Conservation (phyloP, 1,284 basidiomycete genomes). For the Fomitopsis schrenkii region DNA sequence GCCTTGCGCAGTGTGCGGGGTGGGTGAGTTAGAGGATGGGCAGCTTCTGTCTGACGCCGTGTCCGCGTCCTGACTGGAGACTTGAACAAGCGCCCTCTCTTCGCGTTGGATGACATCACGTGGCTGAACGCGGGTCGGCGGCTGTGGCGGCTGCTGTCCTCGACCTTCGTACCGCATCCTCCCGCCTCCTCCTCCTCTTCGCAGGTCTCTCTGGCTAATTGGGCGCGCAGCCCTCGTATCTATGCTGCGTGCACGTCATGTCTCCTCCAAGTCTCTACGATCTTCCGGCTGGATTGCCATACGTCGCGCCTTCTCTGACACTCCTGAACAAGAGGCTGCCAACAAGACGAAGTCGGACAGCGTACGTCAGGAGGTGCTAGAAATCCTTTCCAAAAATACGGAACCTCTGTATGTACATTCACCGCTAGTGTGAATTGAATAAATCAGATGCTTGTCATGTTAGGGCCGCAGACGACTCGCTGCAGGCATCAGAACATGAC, state of each 20-base stretch:
- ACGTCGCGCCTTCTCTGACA: background rate
- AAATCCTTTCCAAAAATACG: no score
- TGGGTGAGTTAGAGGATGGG: background rate
- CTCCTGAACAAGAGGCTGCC: background rate
- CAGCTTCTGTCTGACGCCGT: background rate
- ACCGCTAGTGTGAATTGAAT: no score
- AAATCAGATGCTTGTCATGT: no score
- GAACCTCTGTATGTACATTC: background rate
- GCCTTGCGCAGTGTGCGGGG: background rate
- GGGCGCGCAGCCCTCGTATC: background rate
- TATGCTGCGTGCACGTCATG: background rate
- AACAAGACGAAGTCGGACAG: background rate
- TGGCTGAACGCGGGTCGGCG: no score
- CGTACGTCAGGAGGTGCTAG: background rate
- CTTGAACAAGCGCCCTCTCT: background rate
- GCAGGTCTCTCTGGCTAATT: background rate
- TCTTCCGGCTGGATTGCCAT: background rate
- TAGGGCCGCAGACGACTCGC: no score
- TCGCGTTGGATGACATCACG: no score
- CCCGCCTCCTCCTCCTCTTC: no score
- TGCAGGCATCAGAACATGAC: background rate
- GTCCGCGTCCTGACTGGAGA: background rate
- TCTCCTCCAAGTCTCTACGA: background rate
- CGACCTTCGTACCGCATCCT: background rate
- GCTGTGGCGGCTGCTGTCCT: background rate